A percentile compares a stretch with the other conserved stretches of the same genome.
phyloP scores from a whole-genome alignment of 192 early-diverging fungal species.

The Coemansia sp. region DNA sequence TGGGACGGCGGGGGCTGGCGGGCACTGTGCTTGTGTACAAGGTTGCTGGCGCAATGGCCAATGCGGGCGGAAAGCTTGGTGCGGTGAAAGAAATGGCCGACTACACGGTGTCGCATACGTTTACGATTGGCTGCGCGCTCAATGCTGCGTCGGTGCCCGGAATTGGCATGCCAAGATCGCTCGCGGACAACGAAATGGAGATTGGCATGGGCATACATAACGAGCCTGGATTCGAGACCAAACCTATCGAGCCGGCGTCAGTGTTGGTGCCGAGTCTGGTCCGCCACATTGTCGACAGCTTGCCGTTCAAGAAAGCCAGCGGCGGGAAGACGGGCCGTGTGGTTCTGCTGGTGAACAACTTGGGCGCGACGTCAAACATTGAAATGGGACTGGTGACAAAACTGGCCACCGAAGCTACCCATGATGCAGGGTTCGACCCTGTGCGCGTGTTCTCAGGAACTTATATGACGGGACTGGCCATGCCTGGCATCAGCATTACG shows the following conservation, averaged over 20 bases:
- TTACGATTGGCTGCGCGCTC: slow-evolving; percentile 77
- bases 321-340: slow-evolving; percentile 32
- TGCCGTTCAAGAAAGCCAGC: slow-evolving; percentile 38
- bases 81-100: slow-evolving; percentile 59
- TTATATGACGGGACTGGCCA: slow-evolving; percentile 79
- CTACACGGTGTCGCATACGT: slow-evolving; percentile 61
- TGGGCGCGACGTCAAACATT: slow-evolving; percentile 72
- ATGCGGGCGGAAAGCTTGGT: slow-evolving; percentile 60
- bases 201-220: slow-evolving; percentile 87
- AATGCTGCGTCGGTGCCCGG: slow-evolving; percentile 76
- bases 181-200: slow-evolving; percentile 60
- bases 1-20: slow-evolving; percentile 77
- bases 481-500: slow-evolving; percentile 76
- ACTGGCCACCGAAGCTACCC: slow-evolving; percentile 60
- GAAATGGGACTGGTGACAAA: slow-evolving; percentile 72
- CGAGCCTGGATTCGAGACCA: slow-evolving; percentile 72
- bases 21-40: slow-evolving; percentile 80
- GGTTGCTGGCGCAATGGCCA: slow-evolving; percentile 71
- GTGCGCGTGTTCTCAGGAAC: slow-evolving; percentile 66
- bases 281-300: slow-evolving; percentile 54
- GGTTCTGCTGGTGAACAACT: slow-evolving; percentile 79
- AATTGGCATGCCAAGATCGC: slow-evolving; percentile 52
- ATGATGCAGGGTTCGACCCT: slow-evolving; percentile 33
- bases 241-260: slow-evolving; percentile 49
- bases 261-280: slow-evolving; percentile 59